These are phyloP conservation scores for Hypholoma sublateritium DNA, from an alignment of 768 basidiomycete genomes.

Conservation along the genomic window DNA sequence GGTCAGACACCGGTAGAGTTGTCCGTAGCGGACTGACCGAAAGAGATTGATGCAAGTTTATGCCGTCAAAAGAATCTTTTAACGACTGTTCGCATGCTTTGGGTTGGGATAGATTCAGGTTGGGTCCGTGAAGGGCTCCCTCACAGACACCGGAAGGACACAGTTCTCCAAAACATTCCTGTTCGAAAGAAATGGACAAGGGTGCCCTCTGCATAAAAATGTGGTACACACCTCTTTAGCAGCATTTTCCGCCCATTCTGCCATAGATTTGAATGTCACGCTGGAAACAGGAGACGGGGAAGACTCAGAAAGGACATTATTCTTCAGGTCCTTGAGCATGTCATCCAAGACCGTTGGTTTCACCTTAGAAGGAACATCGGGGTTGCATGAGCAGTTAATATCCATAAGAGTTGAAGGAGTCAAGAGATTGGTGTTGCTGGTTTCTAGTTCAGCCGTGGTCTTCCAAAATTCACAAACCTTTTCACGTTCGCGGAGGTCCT, in stretches of 20 bases:
- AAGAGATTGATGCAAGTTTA: too few species aligned
- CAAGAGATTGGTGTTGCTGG: constrained; percentile 21
- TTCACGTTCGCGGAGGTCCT: constrained; percentile 37
- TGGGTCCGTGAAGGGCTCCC: too few species aligned
- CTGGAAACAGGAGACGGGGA: neutral
- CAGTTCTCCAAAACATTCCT: too few species aligned
- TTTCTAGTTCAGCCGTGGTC: constrained; percentile 33
- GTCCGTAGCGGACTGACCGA: too few species aligned
- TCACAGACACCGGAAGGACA: too few species aligned
- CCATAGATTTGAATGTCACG: neutral
- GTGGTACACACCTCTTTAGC: too few species aligned
- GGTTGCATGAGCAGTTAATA: constrained; percentile 26
- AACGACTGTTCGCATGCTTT: too few species aligned
- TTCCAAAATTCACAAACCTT: constrained; percentile 45
- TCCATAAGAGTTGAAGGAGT: constrained; percentile 36
- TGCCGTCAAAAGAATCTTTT: too few species aligned
- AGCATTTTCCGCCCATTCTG: neutral
- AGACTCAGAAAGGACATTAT: neutral
- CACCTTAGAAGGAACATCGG: constrained; percentile 6
- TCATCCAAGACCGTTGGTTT: constrained; percentile 5
- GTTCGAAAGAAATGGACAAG: too few species aligned
- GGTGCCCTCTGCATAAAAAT: too few species aligned
- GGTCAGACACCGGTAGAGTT: too few species aligned
- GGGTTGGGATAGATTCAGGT: too few species aligned
- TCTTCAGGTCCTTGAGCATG: constrained; percentile 5